These are phyloP conservation scores for Babesia caballi DNA, from an alignment of 169 alveolate species.

Conservation along the genomic window DNA sequence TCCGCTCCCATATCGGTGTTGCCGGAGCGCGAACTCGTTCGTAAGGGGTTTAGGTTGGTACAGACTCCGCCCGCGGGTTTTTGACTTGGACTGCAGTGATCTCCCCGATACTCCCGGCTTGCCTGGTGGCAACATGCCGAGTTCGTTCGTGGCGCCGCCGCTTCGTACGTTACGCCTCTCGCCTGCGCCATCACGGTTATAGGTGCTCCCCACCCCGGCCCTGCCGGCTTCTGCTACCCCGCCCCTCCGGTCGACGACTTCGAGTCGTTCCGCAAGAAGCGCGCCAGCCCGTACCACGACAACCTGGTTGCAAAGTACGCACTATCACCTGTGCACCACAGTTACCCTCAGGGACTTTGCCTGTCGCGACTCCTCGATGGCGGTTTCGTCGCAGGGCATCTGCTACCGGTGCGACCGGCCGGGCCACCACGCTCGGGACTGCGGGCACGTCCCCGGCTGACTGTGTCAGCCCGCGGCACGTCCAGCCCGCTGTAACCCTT, in stretches of 20 bases:
- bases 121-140: neutral
- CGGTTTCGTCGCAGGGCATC: constrained; percentile 33
- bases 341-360: constrained; percentile 19
- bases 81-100: neutral
- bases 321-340: neutral
- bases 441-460: constrained; percentile 9
- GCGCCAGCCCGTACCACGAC: constrained; percentile 59
- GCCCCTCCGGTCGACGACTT: constrained; percentile 5
- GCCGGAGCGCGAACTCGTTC: neutral
- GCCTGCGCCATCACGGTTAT: neutral
- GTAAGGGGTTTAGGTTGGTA: constrained; percentile 22
- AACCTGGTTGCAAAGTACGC: constrained; percentile 37
- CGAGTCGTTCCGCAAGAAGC: constrained; percentile 55
- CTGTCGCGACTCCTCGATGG: constrained; percentile 36
- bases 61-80: neutral
- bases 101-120: neutral
- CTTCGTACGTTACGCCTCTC: neutral
- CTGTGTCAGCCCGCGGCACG: too few species aligned
- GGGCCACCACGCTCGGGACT: constrained; percentile 52
- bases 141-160: neutral
- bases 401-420: constrained; percentile 47
- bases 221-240: neutral
- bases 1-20: constrained; percentile 18
- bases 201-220: neutral
- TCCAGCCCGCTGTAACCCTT: too few species aligned